Evolutionary conservation across 495 filamentous ascomycete species (phyloP), one percentile per base, ranked within the genome.

Genomic region (Corynascus novoguineensis): DNA sequence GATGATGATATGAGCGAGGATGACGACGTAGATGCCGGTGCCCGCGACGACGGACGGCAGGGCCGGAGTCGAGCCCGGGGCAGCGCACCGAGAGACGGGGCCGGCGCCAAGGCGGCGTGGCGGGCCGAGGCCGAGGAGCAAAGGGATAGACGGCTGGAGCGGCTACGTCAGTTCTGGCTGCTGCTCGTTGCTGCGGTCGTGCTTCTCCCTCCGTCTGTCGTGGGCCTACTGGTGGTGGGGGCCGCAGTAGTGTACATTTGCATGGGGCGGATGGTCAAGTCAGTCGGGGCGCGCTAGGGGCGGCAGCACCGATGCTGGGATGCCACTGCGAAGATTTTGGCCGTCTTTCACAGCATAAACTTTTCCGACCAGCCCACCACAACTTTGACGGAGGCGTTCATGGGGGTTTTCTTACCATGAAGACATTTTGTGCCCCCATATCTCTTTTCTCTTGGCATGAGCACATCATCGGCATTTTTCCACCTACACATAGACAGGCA

Each of bases 141-240:
- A 22, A 57, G 49, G 35, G 63, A 67, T n/a, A 58, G 50, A 51
- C 63, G 56, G 60, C 44, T 73, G 40, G 65, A 66, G 19, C 40
- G 47, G 55, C 63, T 72, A 38, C 71, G 70, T 41, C 62, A 63
- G 31, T 49, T 50, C n/a, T 63, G 71, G 47, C 59, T 74, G 22
- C 37, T 61, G 45, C 24, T 66, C 35, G 57, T 61, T n/a, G 71
- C 65, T 14, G 70, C 67, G 31, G 46, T 67, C 15, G 71, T 74
- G 50, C 65, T 74, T 52, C 67, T 74, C 45, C 71, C 70, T 55
- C 62, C 64, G 46, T 54, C 65, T 50, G 55, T 72, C 24, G 46
- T 72, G 46, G 61, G 44, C 35, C 11, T 67, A 32, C 58, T 71
- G 34, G 40, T 56, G 38, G 49, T 64, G 28, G 58, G 40, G 24